These are phyloP conservation scores for Mortierella sp. DNA, from an alignment of 371 early-diverging fungal species.

Conservation along the genomic window DNA sequence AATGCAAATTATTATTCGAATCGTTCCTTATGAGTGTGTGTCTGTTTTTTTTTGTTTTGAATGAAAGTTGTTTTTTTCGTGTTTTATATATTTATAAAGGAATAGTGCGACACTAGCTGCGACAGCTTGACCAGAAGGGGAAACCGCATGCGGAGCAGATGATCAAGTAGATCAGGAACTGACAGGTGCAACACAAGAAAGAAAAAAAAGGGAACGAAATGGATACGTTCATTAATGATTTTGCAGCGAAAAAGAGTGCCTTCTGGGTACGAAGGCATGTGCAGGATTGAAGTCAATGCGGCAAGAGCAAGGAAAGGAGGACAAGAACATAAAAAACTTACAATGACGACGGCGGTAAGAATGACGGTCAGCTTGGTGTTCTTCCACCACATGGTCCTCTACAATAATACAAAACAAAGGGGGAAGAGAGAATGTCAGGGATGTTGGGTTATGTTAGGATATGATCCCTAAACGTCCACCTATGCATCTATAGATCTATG, in stretches of 20 bases:
- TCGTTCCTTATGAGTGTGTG: too few relatives aligned
- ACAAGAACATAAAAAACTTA: constrained; percentile 59
- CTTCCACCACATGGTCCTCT: constrained; percentile 95
- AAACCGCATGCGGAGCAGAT: constrained; percentile 85
- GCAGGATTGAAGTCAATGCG: background rate
- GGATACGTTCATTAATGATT: background rate
- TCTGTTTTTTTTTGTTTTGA: too few relatives aligned
- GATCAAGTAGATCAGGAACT: constrained; percentile 78
- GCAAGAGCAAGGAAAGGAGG: background rate
- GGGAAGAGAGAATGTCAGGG: background rate
- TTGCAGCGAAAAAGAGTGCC: too few relatives aligned
- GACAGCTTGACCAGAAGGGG: constrained; percentile 61
- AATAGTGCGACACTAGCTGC: constrained; percentile 11
- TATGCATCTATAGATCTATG: too few relatives aligned
- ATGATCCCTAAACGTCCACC: background rate
- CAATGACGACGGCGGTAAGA: constrained; percentile 75
- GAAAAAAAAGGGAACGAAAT: constrained; percentile 22
- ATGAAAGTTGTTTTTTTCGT: too few relatives aligned
- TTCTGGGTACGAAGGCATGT: too few relatives aligned
- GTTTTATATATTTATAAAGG: too few relatives aligned
- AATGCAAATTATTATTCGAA: too few relatives aligned
- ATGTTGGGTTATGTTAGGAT: background rate
- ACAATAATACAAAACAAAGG: constrained; percentile 8
- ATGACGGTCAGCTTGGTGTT: constrained; percentile 86
- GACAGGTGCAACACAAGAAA: constrained; percentile 7